Base-by-base conservation (phyloP, 106 monocot genomes). In the Vanilla planifolia region DNA sequence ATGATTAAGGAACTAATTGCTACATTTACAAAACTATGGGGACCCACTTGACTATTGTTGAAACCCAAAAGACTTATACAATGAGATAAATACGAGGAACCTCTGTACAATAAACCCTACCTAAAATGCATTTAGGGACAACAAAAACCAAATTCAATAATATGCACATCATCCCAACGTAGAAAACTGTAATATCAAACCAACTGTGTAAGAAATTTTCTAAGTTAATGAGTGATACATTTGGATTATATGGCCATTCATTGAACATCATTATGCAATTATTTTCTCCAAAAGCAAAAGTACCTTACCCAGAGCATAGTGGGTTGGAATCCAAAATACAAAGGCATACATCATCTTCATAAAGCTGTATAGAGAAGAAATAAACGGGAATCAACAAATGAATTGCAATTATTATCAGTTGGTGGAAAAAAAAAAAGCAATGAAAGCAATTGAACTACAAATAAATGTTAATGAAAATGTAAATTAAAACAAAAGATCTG, bases 281-380 rank as follows among this genome's bases (percentile, higher is more conserved):
- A 16, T 53, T n/a, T 53, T 13, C 26, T 10, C 32, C 3, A 15
- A 73, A 67, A 10, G 16, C 17, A 22, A 48, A 67, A 73, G 40
- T 40, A 68, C 65, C 83, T 78, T 87, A 91, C 90, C 96, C 96
- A 66, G 46, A 60, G 41, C 42, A 74, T 62, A 96, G 66, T 43
- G 96, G 96, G 40, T 77, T 77, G 16, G 81, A 96, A 71, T 96
- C 91, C 87, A 91, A 71, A 64, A 96, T 96, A 77, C 96, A 96
- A 19, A 90, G 20, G 66, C 91, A 96, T 46, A 71, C 61, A 58
- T 91, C 87, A 79, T 96, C 96, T 79, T 96, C 96, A 72, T 96
- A 96, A 48, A 96, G 62, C 96, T 96, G 86, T 35, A 75, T 41
- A 59, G 3, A 25, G 16, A 75, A 73, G 26, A 75, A 32, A 10